Evolutionary conservation across 345 rosid species (phyloP), one percentile per base, ranked within the genome.

Genomic region (Eucalyptus shirleyi): DNA sequence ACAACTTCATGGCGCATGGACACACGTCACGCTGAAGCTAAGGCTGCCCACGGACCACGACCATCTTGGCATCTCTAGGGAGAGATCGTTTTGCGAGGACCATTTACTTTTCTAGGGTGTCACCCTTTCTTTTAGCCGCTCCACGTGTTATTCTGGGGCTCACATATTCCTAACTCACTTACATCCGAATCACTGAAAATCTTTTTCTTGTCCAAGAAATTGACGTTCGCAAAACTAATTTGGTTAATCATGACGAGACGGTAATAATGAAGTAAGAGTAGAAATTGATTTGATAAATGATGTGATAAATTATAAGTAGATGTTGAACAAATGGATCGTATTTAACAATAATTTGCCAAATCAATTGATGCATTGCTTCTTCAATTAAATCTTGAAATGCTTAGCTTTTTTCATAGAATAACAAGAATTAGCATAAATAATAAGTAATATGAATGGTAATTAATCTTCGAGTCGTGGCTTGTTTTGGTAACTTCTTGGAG

Each of bases 61-160:
- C n/a, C n/a, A n/a, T n/a, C n/a, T n/a, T n/a, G 5, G 44, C 44
- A n/a, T n/a, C n/a, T n/a, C n/a, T n/a, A n/a, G 45, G 3, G 82
- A 37, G 28, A 21, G 83, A 6, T 37, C 83, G 83, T 72, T 19
- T 37, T 19, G 83, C 83, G 45, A 19, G 47, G 83, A 72, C 45
- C 82, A 18, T 37, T 34, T 19, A 2, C 82, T 1, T 6, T 23
- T 8, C 7, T 19, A 0, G 26, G 45, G 82, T 0, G 44, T 21
- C 14, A 3, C 8, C 40, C 21, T 72, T 18, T 8, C 12, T 32
- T 69, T 69, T 34, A 18, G 42, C 37, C 6, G 12, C 24, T 6
- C 42, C 42, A 32, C 6, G 81, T 18, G 42, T 69, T 34, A 32
- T 9, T 13, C 34, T 19, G 32, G 3, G 72, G 19, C 37, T 65